Evolutionary conservation across 2,329 filamentous ascomycete species (phyloP).

Genomic region (Colletotrichum sp.): DNA sequence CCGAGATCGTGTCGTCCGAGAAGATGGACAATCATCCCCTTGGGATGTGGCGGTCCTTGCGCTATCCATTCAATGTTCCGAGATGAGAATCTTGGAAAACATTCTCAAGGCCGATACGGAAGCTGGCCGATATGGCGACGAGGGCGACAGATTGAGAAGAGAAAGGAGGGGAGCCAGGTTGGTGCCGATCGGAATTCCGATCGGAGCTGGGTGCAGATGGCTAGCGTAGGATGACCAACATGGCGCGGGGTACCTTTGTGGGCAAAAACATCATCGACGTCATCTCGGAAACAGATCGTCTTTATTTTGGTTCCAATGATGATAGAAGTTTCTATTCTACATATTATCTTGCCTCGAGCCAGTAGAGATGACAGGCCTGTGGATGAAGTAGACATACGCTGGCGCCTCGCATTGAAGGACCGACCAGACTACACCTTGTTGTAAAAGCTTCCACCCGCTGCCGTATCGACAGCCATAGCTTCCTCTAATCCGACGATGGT

Average conservation of each 20-base stretch:
- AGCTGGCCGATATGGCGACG: background rate
- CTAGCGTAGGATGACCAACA: background rate
- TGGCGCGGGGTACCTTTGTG: background rate
- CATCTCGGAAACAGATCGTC: background rate
- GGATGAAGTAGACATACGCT: background rate
- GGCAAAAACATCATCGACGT: background rate
- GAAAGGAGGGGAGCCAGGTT: background rate
- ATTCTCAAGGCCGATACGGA: background rate
- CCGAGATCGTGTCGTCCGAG: background rate
- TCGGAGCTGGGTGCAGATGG: background rate
- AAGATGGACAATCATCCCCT: background rate
- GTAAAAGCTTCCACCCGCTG: background rate
- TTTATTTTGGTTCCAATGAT: background rate
- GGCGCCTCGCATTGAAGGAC: rapidly evolving
- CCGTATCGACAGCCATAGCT: background rate
- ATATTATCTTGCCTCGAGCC: rapidly evolving
- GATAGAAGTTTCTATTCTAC: background rate
- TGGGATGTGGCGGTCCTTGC: background rate
- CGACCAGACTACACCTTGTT: background rate
- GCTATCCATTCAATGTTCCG: background rate
- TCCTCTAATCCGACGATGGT: background rate
- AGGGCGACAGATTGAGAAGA: background rate
- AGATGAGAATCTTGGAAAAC: background rate
- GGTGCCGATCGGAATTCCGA: background rate
- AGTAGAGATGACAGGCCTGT: background rate